Evolutionary conservation across 148 eudicot genomes (phyloP).

Genomic region (Heliamphora exappendiculata): DNA sequence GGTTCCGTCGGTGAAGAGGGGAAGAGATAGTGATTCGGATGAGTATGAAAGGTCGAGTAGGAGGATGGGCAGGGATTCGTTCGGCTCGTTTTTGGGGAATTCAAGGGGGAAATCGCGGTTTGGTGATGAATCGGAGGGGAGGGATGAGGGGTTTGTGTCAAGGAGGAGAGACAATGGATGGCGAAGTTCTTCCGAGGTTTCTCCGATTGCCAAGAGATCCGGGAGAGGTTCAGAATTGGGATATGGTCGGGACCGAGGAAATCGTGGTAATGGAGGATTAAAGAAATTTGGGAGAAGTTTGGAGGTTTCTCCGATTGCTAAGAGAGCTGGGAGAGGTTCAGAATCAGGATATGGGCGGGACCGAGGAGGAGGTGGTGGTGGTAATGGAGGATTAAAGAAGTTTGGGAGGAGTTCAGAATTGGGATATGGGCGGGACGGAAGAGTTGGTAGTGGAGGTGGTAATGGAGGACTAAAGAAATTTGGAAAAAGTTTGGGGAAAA

Average conservation of each 20-base stretch:
- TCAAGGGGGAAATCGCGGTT: conserved; percentile 15
- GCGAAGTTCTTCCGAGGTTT: not conserved
- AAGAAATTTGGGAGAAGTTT: not conserved
- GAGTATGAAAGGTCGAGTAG: conserved; percentile 11
- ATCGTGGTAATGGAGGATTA: not conserved
- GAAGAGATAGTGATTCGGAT: conserved; percentile 30
- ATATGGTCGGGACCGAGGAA: conserved; percentile 9
- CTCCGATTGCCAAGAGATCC: not conserved
- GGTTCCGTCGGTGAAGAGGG: conserved; percentile 22
- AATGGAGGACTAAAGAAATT: conserved; percentile 17
- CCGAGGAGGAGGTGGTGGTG: conserved; percentile 5
- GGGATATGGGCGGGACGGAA: not conserved
- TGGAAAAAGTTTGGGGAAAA: conserved; percentile 15
- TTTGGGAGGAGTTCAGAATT: not conserved
- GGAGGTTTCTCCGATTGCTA: not conserved
- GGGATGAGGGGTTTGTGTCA: conserved; percentile 4
- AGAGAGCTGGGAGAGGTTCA: not conserved
- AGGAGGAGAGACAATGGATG: conserved; percentile 6
- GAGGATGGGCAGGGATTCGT: conserved; percentile 9
- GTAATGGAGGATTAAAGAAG: conserved; percentile 19
- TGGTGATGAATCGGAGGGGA: conserved; percentile 11
- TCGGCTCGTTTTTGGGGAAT: not conserved
- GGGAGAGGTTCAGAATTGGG: conserved; percentile 10
- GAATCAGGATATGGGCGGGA: not conserved
- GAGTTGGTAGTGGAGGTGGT: conserved; percentile 7